These are phyloP conservation scores for Pulveroboletus ravenelii DNA, from an alignment of 768 basidiomycete genomes.

Conservation along the genomic window DNA sequence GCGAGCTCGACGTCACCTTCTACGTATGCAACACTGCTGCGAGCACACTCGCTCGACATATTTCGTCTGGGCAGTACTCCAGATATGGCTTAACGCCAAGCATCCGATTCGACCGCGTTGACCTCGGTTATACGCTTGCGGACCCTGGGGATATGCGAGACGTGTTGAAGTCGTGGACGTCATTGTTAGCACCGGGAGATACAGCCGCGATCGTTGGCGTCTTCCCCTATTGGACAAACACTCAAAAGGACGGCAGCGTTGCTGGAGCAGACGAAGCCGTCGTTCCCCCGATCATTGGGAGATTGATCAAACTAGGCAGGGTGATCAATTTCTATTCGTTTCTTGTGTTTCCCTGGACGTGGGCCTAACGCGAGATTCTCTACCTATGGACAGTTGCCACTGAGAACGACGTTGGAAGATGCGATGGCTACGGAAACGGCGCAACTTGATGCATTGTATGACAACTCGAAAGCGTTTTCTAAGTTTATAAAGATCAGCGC, in stretches of 20 bases:
- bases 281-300: conserved; percentile 11
- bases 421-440: conserved; percentile 1
- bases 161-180: conserved; percentile 34
- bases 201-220: conserved; percentile 36
- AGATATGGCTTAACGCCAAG: conserved; percentile 24
- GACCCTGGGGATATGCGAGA: conserved; percentile 28
- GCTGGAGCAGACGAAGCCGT: conserved; percentile 10
- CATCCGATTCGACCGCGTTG: conserved; percentile 40
- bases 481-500: conserved; percentile 27
- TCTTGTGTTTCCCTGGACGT: background rate
- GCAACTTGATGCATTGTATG: conserved; percentile 29
- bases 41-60: conserved; percentile 36
- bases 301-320: conserved; percentile 18
- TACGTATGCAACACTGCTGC: conserved; percentile 33
- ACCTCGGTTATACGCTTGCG: conserved; percentile 38
- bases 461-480: conserved; percentile 37
- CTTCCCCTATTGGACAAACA: conserved; percentile 39
- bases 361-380: background rate
- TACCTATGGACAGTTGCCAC: conserved; percentile 11
- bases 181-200: conserved; percentile 29
- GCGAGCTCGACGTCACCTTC: conserved; percentile 34
- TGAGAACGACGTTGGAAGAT: conserved; percentile 4
- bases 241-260: conserved; percentile 8
- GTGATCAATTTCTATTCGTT: conserved; percentile 3
- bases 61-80: conserved; percentile 21